phyloP scores from a whole-genome alignment of 495 filamentous ascomycete genomes.

The Oidiodendron maius region DNA sequence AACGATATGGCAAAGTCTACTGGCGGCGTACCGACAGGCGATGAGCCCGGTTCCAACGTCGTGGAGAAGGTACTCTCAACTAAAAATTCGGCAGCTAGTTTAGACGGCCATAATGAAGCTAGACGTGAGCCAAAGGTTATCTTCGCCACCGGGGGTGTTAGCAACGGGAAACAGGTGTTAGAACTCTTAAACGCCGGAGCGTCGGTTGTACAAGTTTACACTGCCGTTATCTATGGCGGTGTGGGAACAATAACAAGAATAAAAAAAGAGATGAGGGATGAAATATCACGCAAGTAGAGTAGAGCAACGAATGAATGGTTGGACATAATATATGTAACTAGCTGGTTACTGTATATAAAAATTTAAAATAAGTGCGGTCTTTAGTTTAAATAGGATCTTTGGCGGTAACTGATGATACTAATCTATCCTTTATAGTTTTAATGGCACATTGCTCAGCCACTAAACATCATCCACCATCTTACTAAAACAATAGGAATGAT shows the following conservation, averaged over 20 bases:
- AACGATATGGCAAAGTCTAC: constrained; percentile 4
- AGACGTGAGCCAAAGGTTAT: constrained; percentile 61
- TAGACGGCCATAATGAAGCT: constrained; percentile 12
- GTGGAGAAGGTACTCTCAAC: constrained; percentile 10
- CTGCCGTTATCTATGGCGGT: constrained; percentile 60
- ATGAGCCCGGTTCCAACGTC: constrained; percentile 9
- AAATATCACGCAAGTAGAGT: constrained; percentile 10
- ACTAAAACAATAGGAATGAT: too few relatives aligned
- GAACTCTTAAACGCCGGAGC: constrained; percentile 79
- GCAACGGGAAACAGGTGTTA: constrained; percentile 72
- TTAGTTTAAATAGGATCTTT: too few relatives aligned
- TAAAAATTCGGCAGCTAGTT: constrained; percentile 25
- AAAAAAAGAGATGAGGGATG: constrained; percentile 74
- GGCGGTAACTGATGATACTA: too few relatives aligned
- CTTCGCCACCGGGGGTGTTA: constrained; percentile 89
- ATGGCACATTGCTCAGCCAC: too few relatives aligned
- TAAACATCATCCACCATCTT: too few relatives aligned
- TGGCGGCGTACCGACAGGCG: constrained; percentile 2
- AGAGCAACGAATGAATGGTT: too few relatives aligned
- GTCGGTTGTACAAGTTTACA: constrained; percentile 80
- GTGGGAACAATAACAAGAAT: constrained; percentile 80
- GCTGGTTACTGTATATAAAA: too few relatives aligned
- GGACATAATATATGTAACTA: too few relatives aligned
- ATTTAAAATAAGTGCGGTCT: too few relatives aligned
- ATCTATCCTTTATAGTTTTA: too few relatives aligned